phyloP scores from a whole-genome alignment of 805 yeast genomes.

The Kodamaea sagamina region DNA sequence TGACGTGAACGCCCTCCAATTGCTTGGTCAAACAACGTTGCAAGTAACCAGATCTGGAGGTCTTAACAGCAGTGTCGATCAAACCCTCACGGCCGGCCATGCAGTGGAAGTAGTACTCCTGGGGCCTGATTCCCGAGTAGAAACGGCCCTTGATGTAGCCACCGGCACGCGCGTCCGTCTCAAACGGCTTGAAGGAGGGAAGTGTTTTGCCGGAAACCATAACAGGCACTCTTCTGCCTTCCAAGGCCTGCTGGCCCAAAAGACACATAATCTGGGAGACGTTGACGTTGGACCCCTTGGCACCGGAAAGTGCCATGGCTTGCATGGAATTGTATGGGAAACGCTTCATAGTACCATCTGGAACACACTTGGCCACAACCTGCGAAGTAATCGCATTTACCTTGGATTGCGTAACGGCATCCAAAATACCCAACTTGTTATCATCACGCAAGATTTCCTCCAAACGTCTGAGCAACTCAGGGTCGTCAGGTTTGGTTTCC shows the following conservation, averaged over 20 bases:
- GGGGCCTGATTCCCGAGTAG: constrained; percentile 97
- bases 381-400: constrained; percentile 91
- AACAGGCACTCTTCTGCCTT: constrained; percentile 98
- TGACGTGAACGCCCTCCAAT: constrained; percentile 92
- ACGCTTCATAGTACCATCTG: constrained; percentile 91
- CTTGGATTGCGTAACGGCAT: constrained; percentile 92
- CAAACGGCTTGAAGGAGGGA: constrained; percentile 95
- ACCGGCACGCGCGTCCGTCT: constrained; percentile 97
- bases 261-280: constrained; percentile 99
- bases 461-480: constrained; percentile 81
- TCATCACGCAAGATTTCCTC: constrained; percentile 96
- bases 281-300: constrained; percentile 97
- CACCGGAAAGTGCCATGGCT: constrained; percentile 98
- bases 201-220: constrained; percentile 98
- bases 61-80: constrained; percentile 98
- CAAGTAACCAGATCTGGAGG: constrained; percentile 96
- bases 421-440: constrained; percentile 86
- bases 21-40: constrained; percentile 98
- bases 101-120: constrained; percentile 99
- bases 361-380: constrained; percentile 92
- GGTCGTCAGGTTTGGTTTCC: constrained; percentile 49
- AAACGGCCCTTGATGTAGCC: constrained; percentile 96
- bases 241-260: constrained; percentile 97
- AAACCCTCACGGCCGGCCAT: constrained; percentile 99
- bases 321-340: constrained; percentile 98